Conservation (phyloP, 805 yeast species). For the Suhomyces kilbournensis region DNA sequence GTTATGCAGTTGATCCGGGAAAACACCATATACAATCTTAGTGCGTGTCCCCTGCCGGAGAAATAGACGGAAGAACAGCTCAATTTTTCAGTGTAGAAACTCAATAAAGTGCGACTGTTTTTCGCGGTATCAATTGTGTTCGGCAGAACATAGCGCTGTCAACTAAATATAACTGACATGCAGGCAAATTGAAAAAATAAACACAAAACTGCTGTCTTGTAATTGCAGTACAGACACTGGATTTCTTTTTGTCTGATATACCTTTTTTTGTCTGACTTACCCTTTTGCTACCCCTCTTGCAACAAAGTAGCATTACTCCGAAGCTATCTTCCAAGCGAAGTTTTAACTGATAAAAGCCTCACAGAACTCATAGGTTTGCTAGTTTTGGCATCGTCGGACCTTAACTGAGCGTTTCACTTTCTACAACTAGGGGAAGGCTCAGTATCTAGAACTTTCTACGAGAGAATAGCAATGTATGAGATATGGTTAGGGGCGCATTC, state of each 20-base stretch:
- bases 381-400: background rate
- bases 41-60: background rate
- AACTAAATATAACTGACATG: background rate
- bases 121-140: background rate
- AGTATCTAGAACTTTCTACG: background rate
- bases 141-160: background rate
- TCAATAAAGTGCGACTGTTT: background rate
- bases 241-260: background rate
- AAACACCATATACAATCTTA: background rate
- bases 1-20: background rate
- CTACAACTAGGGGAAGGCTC: background rate
- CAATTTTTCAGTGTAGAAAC: background rate
- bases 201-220: background rate
- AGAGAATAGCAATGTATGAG: background rate
- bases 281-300: background rate
- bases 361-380: too few species aligned
- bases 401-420: background rate
- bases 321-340: background rate
- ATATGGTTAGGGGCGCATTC: background rate
- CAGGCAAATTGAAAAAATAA: background rate
- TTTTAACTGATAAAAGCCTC: too few species aligned
- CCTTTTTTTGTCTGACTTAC: background rate
- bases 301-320: background rate
- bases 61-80: constrained; percentile 1
- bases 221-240: background rate